Evolutionary conservation across 1,139 yeast genomes (phyloP).

Genomic region (Yamadazyma sp.): DNA sequence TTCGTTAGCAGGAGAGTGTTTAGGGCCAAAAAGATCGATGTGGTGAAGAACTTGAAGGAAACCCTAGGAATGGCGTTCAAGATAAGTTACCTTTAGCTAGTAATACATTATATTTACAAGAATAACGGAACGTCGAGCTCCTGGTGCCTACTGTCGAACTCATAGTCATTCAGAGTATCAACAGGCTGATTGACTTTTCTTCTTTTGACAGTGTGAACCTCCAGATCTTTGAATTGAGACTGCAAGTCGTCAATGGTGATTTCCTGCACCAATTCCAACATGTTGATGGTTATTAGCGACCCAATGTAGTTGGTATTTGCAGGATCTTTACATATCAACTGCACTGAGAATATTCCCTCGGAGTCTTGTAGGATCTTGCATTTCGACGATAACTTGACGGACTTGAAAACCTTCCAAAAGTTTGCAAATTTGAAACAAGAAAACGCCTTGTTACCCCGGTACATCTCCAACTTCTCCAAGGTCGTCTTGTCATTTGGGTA

Average conservation of each 20-base stretch:
- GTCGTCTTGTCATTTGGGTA: constrained; percentile 66
- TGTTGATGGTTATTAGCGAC: constrained; percentile 60
- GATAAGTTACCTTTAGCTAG: constrained; percentile 34
- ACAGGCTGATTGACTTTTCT: constrained; percentile 6
- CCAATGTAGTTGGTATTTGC: constrained; percentile 49
- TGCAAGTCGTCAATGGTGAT: constrained; percentile 9
- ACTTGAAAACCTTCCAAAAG: constrained; percentile 53
- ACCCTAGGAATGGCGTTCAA: constrained; percentile 48
- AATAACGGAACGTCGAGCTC: constrained; percentile 17
- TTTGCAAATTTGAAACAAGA: constrained; percentile 46
- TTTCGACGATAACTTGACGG: constrained; percentile 57
- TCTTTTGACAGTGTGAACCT: constrained; percentile 7
- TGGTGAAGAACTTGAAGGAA: constrained; percentile 34
- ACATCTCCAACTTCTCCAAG: constrained; percentile 47
- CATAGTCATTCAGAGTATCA: not conserved
- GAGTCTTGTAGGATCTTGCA: constrained; percentile 61
- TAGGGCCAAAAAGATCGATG: constrained; percentile 25
- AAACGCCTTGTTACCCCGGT: constrained; percentile 15
- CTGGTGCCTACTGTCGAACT: not conserved
- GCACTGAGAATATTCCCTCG: constrained; percentile 52
- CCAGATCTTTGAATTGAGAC: constrained; percentile 7
- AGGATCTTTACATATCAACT: constrained; percentile 39
- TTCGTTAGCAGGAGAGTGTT: constrained; percentile 24
- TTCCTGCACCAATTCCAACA: constrained; percentile 42
- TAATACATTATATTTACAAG: constrained; percentile 10